phyloP scores from a whole-genome alignment of 179 eudicot species.

The Amaranthus tricolor region DNA sequence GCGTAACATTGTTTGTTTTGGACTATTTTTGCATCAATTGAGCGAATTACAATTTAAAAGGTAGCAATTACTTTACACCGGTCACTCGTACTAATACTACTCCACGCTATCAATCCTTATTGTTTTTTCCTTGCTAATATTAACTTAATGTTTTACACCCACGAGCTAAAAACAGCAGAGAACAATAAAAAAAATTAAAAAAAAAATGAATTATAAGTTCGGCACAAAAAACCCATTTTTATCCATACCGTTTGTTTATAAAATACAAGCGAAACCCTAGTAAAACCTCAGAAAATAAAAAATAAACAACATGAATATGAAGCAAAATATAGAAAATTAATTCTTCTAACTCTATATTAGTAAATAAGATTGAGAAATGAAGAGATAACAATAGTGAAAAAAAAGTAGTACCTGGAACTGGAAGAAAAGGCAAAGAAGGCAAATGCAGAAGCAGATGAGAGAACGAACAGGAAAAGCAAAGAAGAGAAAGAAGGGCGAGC shows the following conservation, averaged over 20 bases:
- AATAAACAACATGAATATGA: not conserved
- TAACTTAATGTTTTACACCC: too few relatives aligned
- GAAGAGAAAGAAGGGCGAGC: slow-evolving; percentile 62
- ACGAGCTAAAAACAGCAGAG: too few relatives aligned
- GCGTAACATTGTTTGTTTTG: too few relatives aligned
- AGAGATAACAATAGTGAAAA: not conserved
- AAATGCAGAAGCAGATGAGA: slow-evolving; percentile 52
- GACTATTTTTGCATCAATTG: too few relatives aligned
- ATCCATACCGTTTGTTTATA: not conserved
- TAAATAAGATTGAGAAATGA: not conserved
- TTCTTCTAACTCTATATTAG: not conserved
- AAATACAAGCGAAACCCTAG: slow-evolving; percentile 21
- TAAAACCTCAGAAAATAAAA: slow-evolving; percentile 5
- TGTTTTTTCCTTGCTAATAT: too few relatives aligned
- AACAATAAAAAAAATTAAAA: too few relatives aligned
- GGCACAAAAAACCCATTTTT: too few relatives aligned
- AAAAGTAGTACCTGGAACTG: slow-evolving; percentile 48
- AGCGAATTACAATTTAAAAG: too few relatives aligned
- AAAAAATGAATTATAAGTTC: too few relatives aligned
- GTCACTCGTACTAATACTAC: too few relatives aligned
- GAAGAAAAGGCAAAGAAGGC: slow-evolving; percentile 41
- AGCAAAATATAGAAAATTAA: not conserved
- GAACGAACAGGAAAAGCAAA: slow-evolving; percentile 50
- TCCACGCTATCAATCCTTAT: too few relatives aligned
- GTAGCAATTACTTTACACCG: too few relatives aligned